Percentiles rank a stretch among this genome's conserved stretches.
Evolutionary conservation across 2,329 filamentous ascomycete species (phyloP).

Genomic region (Chrysoporthe cubensis): DNA sequence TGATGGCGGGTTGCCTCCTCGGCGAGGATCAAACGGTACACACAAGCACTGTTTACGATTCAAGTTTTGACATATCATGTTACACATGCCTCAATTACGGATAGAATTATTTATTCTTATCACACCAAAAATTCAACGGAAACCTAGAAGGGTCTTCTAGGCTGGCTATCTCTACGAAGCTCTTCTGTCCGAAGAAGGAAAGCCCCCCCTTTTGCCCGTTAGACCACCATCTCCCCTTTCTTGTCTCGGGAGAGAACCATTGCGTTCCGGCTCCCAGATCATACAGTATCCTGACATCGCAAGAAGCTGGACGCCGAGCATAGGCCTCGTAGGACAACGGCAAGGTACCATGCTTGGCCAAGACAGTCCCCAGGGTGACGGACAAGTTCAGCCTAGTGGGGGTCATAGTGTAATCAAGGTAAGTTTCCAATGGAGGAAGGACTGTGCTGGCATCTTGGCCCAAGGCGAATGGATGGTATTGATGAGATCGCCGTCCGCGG

Average conservation of each 20-base stretch:
- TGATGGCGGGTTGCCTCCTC: neutral
- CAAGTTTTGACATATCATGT: neutral
- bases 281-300: neutral
- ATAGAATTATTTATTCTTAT: neutral
- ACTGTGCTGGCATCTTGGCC: neutral
- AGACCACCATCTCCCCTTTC: neutral
- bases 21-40: neutral
- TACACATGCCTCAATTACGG: neutral
- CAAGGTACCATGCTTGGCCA: neutral
- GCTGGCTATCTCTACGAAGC: neutral
- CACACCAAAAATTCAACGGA: neutral
- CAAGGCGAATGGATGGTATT: neutral
- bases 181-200: neutral
- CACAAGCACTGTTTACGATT: neutral
- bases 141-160: neutral
- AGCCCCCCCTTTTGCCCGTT: neutral
- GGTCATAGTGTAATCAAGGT: neutral
- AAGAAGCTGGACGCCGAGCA: constrained; percentile 1
- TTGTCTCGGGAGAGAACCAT: constrained; percentile 3
- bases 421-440: neutral
- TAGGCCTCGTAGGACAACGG: neutral
- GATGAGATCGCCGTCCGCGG: neutral
- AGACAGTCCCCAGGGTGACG: neutral
- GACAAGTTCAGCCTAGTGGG: neutral
- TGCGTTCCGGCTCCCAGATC: neutral